Conservation (phyloP, 2,329 filamentous ascomycete genomes). For the Dactylellina leptospora region DNA sequence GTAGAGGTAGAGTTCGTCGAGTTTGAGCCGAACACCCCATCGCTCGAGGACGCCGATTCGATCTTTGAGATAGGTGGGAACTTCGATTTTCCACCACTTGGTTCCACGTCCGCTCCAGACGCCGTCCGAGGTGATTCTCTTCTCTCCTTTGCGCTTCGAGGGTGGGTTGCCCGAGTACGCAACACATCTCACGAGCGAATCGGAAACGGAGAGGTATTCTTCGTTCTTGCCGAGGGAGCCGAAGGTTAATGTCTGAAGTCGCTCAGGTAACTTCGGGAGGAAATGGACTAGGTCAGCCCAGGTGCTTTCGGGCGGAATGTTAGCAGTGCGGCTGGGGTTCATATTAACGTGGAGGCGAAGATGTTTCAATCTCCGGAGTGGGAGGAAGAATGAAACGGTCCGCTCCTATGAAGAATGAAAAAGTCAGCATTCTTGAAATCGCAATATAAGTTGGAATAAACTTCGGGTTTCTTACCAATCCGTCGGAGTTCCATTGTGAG, state of each 20-base stretch:
- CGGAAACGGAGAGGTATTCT: conserved; percentile 48
- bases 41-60: conserved; percentile 47
- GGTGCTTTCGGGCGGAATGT: conserved; percentile 50
- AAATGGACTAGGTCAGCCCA: conserved; percentile 49
- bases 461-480: conserved; percentile 37
- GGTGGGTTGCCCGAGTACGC: conserved; percentile 44
- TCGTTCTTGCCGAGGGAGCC: conserved; percentile 52
- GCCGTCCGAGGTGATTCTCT: conserved; percentile 41
- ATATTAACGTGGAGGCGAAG: conserved; percentile 52
- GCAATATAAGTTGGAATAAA: conserved; percentile 2
- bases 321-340: conserved; percentile 52
- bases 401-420: conserved; percentile 35
- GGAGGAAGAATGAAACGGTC: conserved; percentile 53
- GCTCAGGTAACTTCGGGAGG: conserved; percentile 46
- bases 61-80: conserved; percentile 44
- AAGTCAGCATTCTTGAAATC: conserved; percentile 33
- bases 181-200: conserved; percentile 51
- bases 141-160: conserved; percentile 45
- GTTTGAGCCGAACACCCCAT: conserved; percentile 49
- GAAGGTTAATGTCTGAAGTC: conserved; percentile 47
- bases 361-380: conserved; percentile 50
- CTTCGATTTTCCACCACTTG: conserved; percentile 51
- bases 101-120: conserved; percentile 50
- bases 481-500: conserved; percentile 53
- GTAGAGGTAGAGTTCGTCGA: conserved; percentile 53